Evolutionary conservation across 371 early-diverging fungal genomes (phyloP).

Genomic region (Circinella umbellata): DNA sequence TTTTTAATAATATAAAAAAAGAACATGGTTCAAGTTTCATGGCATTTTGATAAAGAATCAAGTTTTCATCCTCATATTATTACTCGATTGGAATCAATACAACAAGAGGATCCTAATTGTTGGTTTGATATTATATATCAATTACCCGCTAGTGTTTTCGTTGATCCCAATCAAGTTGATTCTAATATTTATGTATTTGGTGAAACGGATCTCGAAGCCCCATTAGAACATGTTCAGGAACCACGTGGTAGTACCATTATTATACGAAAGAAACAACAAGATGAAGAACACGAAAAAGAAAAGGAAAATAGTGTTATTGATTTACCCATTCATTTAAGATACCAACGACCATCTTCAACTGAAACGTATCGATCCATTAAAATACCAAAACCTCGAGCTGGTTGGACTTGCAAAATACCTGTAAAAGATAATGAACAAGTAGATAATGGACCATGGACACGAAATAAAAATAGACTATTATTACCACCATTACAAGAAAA

Average conservation of each 20-base stretch:
- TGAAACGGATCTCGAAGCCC: conserved; percentile 52
- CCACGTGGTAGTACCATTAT: conserved; percentile 44
- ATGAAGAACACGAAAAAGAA: background rate
- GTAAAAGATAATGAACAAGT: no score
- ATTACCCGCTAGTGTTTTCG: conserved; percentile 53
- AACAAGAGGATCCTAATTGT: conserved; percentile 20
- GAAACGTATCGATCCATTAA: conserved; percentile 26
- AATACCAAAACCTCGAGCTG: conserved; percentile 36
- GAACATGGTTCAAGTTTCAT: background rate
- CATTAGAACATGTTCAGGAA: conserved; percentile 44
- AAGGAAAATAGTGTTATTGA: conserved; percentile 13
- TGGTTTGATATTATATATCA: conserved; percentile 38
- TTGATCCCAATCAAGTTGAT: conserved; percentile 47
- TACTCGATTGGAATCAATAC: conserved; percentile 19
- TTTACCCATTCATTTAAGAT: conserved; percentile 52
- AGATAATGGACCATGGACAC: no score
- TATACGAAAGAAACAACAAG: conserved; percentile 24
- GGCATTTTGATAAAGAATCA: conserved; percentile 14
- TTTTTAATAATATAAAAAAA: background rate
- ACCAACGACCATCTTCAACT: conserved; percentile 41
- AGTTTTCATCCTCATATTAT: conserved; percentile 50
- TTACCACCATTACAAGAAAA: conserved; percentile 8
- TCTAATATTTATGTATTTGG: conserved; percentile 37
- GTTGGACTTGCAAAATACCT: conserved; percentile 39
- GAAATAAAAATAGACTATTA: background rate